Conservation (phyloP, 805 yeast species). For the Suhomyces pyralidae region DNA sequence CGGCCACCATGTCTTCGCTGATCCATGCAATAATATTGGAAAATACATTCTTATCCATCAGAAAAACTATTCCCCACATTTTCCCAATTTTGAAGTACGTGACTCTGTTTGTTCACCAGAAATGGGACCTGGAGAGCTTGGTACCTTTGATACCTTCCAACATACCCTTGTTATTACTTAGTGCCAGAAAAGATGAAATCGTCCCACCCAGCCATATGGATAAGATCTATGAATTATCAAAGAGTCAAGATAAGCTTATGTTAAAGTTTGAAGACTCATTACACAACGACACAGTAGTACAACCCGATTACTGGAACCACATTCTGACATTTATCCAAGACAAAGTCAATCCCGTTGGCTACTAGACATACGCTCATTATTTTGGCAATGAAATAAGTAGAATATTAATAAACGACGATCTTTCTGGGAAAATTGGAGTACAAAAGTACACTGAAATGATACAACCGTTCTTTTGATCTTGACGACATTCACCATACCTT, state of each 20-base stretch:
- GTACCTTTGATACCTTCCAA: conserved; percentile 49
- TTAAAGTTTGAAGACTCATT: conserved; percentile 55
- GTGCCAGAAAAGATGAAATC: conserved; percentile 79
- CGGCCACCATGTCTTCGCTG: conserved; percentile 50
- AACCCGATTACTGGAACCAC: conserved; percentile 74
- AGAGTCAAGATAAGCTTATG: conserved; percentile 49
- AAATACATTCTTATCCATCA: conserved; percentile 78
- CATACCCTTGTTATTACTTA: conserved; percentile 67
- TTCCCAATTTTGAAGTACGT: conserved; percentile 64
- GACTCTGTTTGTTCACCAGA: conserved; percentile 64
- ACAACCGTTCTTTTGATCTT: background rate
- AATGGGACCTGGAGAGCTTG: conserved; percentile 74
- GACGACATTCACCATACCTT: background rate
- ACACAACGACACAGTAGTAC: conserved; percentile 82
- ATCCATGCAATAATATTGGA: conserved; percentile 73
- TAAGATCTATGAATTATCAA: conserved; percentile 50
- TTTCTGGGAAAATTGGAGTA: background rate
- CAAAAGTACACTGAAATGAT: too few relatives aligned
- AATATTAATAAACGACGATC: background rate
- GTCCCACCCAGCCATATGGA: conserved; percentile 88
- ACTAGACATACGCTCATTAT: conserved; percentile 10
- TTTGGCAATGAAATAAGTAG: too few relatives aligned
- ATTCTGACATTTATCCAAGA: conserved; percentile 53
- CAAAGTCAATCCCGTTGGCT: conserved; percentile 42
- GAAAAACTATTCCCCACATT: conserved; percentile 67